Percentiles rank a stretch among this genome's conserved stretches.
phyloP scores from a whole-genome alignment of 495 filamentous ascomycete genomes.

The Hyaloscypha bicolor region DNA sequence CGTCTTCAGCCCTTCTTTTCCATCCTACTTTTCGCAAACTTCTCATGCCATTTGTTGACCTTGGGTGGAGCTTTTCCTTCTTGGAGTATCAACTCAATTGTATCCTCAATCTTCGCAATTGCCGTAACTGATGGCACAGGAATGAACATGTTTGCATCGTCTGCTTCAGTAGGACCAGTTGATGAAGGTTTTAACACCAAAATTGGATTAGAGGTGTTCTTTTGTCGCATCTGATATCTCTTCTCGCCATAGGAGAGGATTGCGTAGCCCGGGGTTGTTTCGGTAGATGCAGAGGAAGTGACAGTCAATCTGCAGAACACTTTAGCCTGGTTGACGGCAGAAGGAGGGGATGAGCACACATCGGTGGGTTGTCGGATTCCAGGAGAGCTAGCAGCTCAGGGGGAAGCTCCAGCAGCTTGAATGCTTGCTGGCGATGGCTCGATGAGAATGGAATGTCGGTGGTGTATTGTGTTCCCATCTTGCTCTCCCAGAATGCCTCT shows the following conservation, averaged over 20 bases:
- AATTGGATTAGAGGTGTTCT: conserved; percentile 88
- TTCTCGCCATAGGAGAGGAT: conserved; percentile 70
- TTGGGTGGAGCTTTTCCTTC: conserved; percentile 46
- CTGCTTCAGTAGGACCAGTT: conserved; percentile 25
- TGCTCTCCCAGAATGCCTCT: neutral
- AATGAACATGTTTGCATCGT: conserved; percentile 30
- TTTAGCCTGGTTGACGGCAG: conserved; percentile 34
- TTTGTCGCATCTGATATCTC: conserved; percentile 82
- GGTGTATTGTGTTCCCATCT: conserved; percentile 61
- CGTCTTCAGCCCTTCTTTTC: conserved; percentile 7
- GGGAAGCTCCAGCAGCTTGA: conserved; percentile 77
- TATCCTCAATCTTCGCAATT: conserved; percentile 73
- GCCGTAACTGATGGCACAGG: conserved; percentile 52
- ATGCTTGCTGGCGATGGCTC: conserved; percentile 54
- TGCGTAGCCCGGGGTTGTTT: conserved; percentile 57
- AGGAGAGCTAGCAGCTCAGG: conserved; percentile 70
- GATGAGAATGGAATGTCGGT: conserved; percentile 60
- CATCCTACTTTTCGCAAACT: conserved; percentile 57
- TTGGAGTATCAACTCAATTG: conserved; percentile 64
- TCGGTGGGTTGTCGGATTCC: conserved; percentile 58
- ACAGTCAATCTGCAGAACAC: conserved; percentile 30
- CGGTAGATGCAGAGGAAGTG: conserved; percentile 19
- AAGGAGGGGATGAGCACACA: conserved; percentile 42
- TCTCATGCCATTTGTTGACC: conserved; percentile 87
- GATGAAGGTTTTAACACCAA: conserved; percentile 62